phyloP scores from a whole-genome alignment of 805 yeast genomes.

The Ogataea wickerhamii region DNA sequence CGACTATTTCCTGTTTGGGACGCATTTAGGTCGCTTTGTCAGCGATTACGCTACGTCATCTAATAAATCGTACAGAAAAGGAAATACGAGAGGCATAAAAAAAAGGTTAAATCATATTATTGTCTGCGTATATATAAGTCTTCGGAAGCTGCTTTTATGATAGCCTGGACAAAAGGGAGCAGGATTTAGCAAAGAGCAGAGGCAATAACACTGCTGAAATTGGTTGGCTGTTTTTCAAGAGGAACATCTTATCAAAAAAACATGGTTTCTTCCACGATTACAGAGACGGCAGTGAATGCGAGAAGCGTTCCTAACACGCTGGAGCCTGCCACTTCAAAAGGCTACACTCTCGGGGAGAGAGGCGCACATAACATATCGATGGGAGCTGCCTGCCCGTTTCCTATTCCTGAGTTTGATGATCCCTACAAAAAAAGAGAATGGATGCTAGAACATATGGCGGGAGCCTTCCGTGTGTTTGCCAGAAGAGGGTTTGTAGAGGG shows the following conservation, averaged over 20 bases:
- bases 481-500: slow-evolving; percentile 76
- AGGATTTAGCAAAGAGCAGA: too few relatives aligned
- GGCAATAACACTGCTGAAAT: background rate
- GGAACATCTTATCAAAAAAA: background rate
- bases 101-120: too few relatives aligned
- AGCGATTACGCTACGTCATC: background rate
- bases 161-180: too few relatives aligned
- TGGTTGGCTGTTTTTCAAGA: background rate
- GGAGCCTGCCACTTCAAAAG: slow-evolving; percentile 36
- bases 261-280: slow-evolving; percentile 16
- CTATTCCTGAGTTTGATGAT: slow-evolving; percentile 50
- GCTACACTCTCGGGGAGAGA: slow-evolving; percentile 39
- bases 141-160: too few relatives aligned
- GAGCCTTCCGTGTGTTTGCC: slow-evolving; percentile 80
- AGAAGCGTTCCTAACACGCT: slow-evolving; percentile 24
- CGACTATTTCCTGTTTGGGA: slow-evolving; percentile 14
- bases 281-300: slow-evolving; percentile 11
- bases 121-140: too few relatives aligned
- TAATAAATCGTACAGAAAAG: too few relatives aligned
- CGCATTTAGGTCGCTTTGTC: background rate
- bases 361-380: slow-evolving; percentile 62
- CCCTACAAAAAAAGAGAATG: slow-evolving; percentile 48
- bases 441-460: slow-evolving; percentile 74
- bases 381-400: slow-evolving; percentile 50
- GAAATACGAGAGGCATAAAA: too few relatives aligned